A percentile compares a stretch with the other conserved stretches of the same genome.
Conservation (phyloP, 2,329 filamentous ascomycete species). For the Fusarium kyushuense region DNA sequence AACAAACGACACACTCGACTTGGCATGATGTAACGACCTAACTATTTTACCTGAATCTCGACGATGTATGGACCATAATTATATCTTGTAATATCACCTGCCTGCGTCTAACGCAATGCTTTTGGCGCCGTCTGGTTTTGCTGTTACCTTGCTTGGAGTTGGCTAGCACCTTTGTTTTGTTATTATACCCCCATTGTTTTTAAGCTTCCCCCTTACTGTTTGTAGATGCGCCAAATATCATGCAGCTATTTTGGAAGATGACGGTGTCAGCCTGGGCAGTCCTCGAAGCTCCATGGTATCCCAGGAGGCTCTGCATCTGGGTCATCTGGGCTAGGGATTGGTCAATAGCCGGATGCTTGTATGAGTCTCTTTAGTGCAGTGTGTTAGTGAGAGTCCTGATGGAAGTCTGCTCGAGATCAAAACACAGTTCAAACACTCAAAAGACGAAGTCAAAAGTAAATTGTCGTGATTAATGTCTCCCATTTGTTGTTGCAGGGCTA, state of each 20-base stretch:
- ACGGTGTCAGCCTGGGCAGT: conserved; percentile 5
- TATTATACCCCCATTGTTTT: conserved; percentile 45
- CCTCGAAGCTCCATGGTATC: neutral
- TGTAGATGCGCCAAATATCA: conserved; percentile 6
- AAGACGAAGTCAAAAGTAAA: neutral
- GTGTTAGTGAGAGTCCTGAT: conserved; percentile 11
- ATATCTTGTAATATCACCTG: conserved; percentile 39
- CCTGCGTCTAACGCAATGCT: conserved; percentile 18
- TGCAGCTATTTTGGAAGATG: conserved; percentile 3
- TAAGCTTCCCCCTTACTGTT: conserved; percentile 17
- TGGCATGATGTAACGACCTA: conserved; percentile 64
- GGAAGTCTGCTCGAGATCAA: conserved; percentile 16
- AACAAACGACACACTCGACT: conserved; percentile 73
- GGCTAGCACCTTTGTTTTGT: conserved; percentile 40
- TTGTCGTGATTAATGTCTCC: neutral
- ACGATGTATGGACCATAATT: conserved; percentile 31
- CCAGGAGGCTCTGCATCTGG: neutral
- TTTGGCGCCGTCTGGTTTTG: conserved; percentile 18
- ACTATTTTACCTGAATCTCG: conserved; percentile 23
- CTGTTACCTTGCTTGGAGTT: conserved; percentile 28
- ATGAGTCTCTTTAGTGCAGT: conserved; percentile 7
- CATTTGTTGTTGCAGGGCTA: neutral
- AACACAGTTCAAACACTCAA: neutral
- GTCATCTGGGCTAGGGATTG: conserved; percentile 12
- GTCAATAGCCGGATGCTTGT: conserved; percentile 5